Evolutionary conservation across 164 flowering plant species (phyloP).

Genomic region (Amborella trichopoda): DNA sequence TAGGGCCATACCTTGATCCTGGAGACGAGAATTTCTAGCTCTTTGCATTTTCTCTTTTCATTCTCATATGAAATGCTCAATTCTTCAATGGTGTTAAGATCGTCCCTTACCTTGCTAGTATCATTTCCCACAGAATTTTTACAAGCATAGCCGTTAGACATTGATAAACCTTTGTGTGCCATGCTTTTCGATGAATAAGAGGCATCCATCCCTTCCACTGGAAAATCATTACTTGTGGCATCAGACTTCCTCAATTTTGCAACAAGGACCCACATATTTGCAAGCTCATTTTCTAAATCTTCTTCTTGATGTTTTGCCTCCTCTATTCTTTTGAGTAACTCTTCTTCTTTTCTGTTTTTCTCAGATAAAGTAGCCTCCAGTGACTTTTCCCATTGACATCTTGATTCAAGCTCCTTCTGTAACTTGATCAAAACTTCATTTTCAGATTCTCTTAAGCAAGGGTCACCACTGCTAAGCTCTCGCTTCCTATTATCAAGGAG

Average conservation of each 20-base stretch:
- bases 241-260: slow-evolving; percentile 47
- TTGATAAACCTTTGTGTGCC: slow-evolving; percentile 13
- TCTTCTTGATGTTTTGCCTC: slow-evolving; percentile 52
- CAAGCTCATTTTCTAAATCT: slow-evolving; percentile 64
- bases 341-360: slow-evolving; percentile 39
- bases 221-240: slow-evolving; percentile 13
- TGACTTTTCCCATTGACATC: slow-evolving; percentile 45
- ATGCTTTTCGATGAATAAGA: slow-evolving; percentile 5
- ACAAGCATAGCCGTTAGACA: slow-evolving; percentile 12
- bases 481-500: slow-evolving; percentile 18
- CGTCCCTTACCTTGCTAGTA: slow-evolving; percentile 6
- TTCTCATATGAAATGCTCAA: slow-evolving; percentile 20
- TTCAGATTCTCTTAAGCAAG: slow-evolving; percentile 17
- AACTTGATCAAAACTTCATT: slow-evolving; percentile 33
- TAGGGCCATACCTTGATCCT: slow-evolving; percentile 36
- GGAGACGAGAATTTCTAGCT: slow-evolving; percentile 32
- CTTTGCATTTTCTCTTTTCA: slow-evolving; percentile 42
- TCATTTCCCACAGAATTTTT: slow-evolving; percentile 14
- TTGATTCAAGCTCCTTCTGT: slow-evolving; percentile 33
- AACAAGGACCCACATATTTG: slow-evolving; percentile 69
- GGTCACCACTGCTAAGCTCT: slow-evolving; percentile 16
- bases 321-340: slow-evolving; percentile 35
- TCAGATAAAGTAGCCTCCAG: slow-evolving; percentile 41
- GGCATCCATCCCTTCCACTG: slow-evolving; percentile 13
- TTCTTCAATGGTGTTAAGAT: slow-evolving; percentile 20